A percentile compares a stretch with the other conserved stretches of the same genome.
These are phyloP conservation scores for Myrmaecium sp. DNA, from an alignment of 2,329 filamentous ascomycete species.

Conservation along the genomic window DNA sequence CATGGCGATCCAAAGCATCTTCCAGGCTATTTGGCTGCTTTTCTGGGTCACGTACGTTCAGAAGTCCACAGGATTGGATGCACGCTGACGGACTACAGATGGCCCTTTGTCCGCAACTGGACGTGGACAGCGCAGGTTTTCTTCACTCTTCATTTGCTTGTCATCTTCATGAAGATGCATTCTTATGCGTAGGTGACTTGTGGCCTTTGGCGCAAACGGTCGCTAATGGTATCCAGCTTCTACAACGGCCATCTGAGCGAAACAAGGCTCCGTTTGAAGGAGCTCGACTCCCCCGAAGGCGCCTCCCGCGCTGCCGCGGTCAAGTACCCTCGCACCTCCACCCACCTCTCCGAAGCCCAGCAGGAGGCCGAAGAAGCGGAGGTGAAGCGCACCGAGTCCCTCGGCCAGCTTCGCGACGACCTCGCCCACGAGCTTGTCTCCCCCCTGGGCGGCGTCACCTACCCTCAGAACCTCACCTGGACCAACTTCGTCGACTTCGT, in stretches of 20 bases:
- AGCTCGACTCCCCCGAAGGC: constrained; percentile 61
- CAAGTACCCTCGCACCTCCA: constrained; percentile 43
- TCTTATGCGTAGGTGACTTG: constrained; percentile 52
- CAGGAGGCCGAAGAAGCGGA: constrained; percentile 26
- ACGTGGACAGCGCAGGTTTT: constrained; percentile 97
- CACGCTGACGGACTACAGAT: constrained; percentile 21
- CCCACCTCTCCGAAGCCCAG: constrained; percentile 34
- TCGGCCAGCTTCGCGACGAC: constrained; percentile 63
- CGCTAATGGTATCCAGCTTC: constrained; percentile 33
- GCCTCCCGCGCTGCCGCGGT: constrained; percentile 55
- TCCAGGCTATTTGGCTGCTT: constrained; percentile 60
- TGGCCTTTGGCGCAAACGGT: neutral
- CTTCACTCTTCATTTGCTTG: constrained; percentile 76
- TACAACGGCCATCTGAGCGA: constrained; percentile 93
- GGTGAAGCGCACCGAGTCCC: constrained; percentile 13
- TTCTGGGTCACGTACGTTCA: constrained; percentile 52
- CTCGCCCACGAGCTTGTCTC: constrained; percentile 84
- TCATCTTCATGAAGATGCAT: constrained; percentile 97
- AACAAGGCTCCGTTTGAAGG: constrained; percentile 62
- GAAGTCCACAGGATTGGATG: constrained; percentile 2
- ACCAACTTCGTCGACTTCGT: constrained; percentile 74
- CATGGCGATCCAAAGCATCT: constrained; percentile 68
- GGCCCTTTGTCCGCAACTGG: constrained; percentile 78
- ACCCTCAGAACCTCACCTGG: constrained; percentile 73
- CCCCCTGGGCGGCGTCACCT: constrained; percentile 75